Conservation (phyloP, 2,329 filamentous ascomycete genomes). For the Fusarium redolens region DNA sequence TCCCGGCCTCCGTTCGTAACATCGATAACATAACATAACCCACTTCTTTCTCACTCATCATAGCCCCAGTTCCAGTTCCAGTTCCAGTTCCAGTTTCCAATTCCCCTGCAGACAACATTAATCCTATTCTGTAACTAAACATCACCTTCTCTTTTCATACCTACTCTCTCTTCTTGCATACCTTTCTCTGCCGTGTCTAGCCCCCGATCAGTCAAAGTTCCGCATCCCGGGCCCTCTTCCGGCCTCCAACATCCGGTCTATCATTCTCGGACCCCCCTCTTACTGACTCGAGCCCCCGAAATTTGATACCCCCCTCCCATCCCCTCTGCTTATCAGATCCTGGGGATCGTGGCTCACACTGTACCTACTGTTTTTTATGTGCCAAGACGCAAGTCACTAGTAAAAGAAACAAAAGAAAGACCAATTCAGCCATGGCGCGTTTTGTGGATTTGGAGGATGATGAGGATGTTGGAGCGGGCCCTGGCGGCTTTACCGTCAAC, state of each 20-base stretch:
- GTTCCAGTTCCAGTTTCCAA: neutral
- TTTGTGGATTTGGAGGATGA: conserved; percentile 48
- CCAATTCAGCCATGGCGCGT: conserved; percentile 41
- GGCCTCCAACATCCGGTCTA: conserved; percentile 39
- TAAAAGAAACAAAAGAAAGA: conserved; percentile 3
- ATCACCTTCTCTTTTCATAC: conserved; percentile 23
- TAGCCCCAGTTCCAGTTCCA: conserved; percentile 15
- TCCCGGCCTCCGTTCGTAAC: conserved; percentile 16
- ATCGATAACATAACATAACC: conserved; percentile 17
- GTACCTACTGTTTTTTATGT: conserved; percentile 15
- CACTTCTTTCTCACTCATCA: conserved; percentile 33
- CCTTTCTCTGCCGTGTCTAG: conserved; percentile 25
- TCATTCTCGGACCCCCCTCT: conserved; percentile 32
- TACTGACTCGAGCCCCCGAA: conserved; percentile 7
- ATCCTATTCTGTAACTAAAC: conserved; percentile 22
- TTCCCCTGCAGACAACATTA: conserved; percentile 21
- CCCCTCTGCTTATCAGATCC: conserved; percentile 45
- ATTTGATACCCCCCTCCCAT: conserved; percentile 19
- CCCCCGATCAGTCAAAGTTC: conserved; percentile 20
- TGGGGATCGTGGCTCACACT: conserved; percentile 35
- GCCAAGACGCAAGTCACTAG: conserved; percentile 24
- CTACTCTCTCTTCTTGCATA: neutral
- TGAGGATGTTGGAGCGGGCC: conserved; percentile 36
- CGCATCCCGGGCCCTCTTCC: conserved; percentile 34
- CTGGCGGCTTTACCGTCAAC: conserved; percentile 26